Percentiles rank a stretch among this genome's conserved stretches.
phyloP scores from a whole-genome alignment of 345 rosid species.

The Lepidium aucheri region DNA sequence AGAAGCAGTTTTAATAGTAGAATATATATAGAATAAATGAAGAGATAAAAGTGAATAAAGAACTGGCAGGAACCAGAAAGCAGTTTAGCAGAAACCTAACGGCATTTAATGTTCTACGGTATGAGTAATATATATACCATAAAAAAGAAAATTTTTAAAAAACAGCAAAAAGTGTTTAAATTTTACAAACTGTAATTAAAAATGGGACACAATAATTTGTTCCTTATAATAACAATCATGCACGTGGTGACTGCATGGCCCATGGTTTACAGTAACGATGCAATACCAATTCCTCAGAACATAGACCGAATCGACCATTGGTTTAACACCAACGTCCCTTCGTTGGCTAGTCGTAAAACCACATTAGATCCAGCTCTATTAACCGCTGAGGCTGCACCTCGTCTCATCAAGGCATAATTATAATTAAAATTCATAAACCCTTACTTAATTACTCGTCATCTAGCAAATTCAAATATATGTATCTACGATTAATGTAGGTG shows the following conservation, averaged over 20 bases:
- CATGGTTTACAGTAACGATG: slow-evolving; percentile 18
- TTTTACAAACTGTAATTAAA: background rate
- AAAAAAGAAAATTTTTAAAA: background rate
- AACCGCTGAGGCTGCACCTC: slow-evolving; percentile 13
- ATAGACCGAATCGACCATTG: slow-evolving; percentile 10
- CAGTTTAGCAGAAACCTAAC: background rate
- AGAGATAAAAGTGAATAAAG: slow-evolving; percentile 7
- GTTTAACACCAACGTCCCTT: slow-evolving; percentile 19
- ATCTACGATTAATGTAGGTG: slow-evolving; percentile 29
- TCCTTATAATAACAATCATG: slow-evolving; percentile 4
- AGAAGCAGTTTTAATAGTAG: background rate
- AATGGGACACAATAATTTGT: slow-evolving; percentile 18
- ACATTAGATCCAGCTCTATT: slow-evolving; percentile 12
- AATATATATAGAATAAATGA: background rate
- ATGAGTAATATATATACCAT: background rate
- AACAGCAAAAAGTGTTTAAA: background rate
- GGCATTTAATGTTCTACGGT: background rate
- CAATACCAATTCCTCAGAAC: slow-evolving; percentile 13
- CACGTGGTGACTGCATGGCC: slow-evolving; percentile 17
- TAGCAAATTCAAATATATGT: too few species aligned
- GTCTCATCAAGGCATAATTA: slow-evolving; percentile 12
- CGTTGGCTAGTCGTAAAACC: slow-evolving; percentile 14
- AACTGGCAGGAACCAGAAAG: background rate
- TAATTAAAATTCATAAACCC: background rate
- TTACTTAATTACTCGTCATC: too few species aligned